Evolutionary conservation across 1,284 basidiomycete species (phyloP), one percentile per base, ranked within the genome.

Genomic region (Laetiporus sulphureus): DNA sequence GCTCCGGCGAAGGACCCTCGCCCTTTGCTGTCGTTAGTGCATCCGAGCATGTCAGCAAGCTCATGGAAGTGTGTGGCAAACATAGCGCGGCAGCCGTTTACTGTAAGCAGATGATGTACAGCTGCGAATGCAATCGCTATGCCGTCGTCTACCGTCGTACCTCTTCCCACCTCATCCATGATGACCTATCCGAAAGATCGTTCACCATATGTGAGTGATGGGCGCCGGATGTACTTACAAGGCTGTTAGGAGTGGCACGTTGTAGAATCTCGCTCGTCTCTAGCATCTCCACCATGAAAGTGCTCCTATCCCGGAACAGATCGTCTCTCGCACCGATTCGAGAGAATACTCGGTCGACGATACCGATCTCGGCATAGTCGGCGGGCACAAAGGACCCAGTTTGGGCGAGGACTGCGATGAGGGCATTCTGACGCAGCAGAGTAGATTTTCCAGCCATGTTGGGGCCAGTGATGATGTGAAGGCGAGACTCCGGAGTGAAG

Each of bases 31-130:
- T 65, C 57, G 24, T 64, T 53, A 12, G 59, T 59, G 52, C 80
- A 78, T 0, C 81, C 81, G 15, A 95, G 68, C 76, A 98, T 83
- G 49, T 90, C 83, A 2, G 85, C 84, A 10, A 99, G 66, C 56
- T 97, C 92, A 60, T 98, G 92, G 56, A 97, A 97, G 63, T 99
- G 95, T 10, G 95, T 99, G 2, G 96, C 95, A 58, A 99, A 99
- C 20, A 99, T 67, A 2, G 88, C 77, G 18, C 92, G 77, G 58
- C 88, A 92, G 40, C 71, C 67, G 55, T 90, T 92, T n/a, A 75
- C 65, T 13, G 71, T 64, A 32, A 86, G 66, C 12, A 99, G 74
- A 56, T 95, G 83, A 56, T 93, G 79, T 11, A 96, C 70, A 1
- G 92, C 83, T 0, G 91, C 89, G 59, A 91, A 98, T 1, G 94